Percentiles rank a stretch among this genome's conserved stretches.
These are phyloP conservation scores for Spathaspora girioi DNA, from an alignment of 805 yeast species.

Conservation along the genomic window DNA sequence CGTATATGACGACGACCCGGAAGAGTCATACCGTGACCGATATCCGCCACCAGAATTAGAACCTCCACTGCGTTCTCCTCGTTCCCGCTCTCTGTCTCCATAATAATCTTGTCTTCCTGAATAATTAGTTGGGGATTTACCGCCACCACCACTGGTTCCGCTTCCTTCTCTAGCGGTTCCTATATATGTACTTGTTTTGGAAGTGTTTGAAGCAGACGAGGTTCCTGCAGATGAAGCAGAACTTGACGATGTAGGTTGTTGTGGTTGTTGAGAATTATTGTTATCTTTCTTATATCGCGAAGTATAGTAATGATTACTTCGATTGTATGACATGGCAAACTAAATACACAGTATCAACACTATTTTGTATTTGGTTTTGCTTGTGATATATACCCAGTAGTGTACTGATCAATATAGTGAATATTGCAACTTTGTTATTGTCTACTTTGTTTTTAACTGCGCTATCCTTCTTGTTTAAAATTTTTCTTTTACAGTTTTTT, in stretches of 20 bases:
- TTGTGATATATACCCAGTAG: neutral
- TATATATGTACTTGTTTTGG: neutral
- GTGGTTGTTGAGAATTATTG: slow-evolving; percentile 1
- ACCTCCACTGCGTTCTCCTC: neutral
- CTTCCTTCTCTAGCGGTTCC: neutral
- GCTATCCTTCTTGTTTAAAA: neutral
- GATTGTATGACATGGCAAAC: slow-evolving; percentile 8
- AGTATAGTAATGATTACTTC: slow-evolving; percentile 3
- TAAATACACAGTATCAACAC: neutral
- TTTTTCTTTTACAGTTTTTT: neutral
- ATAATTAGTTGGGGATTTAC: neutral
- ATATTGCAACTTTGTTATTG: neutral
- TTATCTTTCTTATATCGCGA: slow-evolving; percentile 5
- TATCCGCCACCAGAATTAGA: neutral
- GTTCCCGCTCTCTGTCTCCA: neutral
- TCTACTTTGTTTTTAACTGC: neutral
- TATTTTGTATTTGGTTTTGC: neutral
- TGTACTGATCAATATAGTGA: neutral
- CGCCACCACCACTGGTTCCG: neutral
- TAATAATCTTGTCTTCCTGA: slow-evolving; percentile 7
- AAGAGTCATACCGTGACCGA: slow-evolving; percentile 6
- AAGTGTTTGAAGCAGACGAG: neutral
- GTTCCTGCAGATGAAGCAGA: neutral
- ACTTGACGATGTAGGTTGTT: neutral
- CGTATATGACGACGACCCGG: slow-evolving; percentile 3